phyloP scores from a whole-genome alignment of 202 grass and related monocot genomes.

The Eragrostis tef region DNA sequence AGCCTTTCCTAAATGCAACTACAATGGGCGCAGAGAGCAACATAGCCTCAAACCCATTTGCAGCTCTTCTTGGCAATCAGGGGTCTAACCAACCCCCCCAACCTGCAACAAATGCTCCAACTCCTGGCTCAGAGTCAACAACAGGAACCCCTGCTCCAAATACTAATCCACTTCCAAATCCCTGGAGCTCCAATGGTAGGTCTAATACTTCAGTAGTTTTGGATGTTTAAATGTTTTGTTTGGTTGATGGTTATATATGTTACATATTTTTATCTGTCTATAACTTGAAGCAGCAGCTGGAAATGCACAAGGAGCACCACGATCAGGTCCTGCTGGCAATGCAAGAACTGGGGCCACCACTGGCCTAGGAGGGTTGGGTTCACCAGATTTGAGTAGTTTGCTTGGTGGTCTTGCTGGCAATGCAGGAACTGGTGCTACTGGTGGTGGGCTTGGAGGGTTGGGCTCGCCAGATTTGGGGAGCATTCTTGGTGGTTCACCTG shows the following conservation, averaged over 20 bases:
- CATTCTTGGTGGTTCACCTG: constrained; percentile 55
- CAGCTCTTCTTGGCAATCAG: constrained; percentile 80
- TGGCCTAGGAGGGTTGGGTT: constrained; percentile 61
- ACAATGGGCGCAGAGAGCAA: constrained; percentile 73
- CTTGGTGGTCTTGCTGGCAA: constrained; percentile 55
- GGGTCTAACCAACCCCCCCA: constrained; percentile 58
- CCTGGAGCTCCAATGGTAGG: constrained; percentile 79
- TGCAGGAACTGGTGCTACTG: constrained; percentile 38
- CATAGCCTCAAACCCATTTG: constrained; percentile 77
- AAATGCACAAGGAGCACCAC: constrained; percentile 54
- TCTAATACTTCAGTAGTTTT: constrained; percentile 36
- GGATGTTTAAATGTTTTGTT: constrained; percentile 8
- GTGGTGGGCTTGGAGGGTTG: constrained; percentile 60
- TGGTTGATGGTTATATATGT: background rate
- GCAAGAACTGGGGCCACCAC: constrained; percentile 46
- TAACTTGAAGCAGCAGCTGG: constrained; percentile 55
- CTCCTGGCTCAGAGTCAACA: constrained; percentile 58
- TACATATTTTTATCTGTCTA: constrained; percentile 6
- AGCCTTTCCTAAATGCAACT: constrained; percentile 89
- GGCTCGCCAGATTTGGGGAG: constrained; percentile 66
- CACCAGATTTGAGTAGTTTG: constrained; percentile 68
- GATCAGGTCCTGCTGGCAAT: constrained; percentile 50
- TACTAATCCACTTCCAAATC: constrained; percentile 93
- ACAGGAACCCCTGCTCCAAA: constrained; percentile 75
- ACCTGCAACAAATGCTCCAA: constrained; percentile 51